Evolutionary conservation across 78 protist species (phyloP).

Genomic region (Guillardia theta): DNA sequence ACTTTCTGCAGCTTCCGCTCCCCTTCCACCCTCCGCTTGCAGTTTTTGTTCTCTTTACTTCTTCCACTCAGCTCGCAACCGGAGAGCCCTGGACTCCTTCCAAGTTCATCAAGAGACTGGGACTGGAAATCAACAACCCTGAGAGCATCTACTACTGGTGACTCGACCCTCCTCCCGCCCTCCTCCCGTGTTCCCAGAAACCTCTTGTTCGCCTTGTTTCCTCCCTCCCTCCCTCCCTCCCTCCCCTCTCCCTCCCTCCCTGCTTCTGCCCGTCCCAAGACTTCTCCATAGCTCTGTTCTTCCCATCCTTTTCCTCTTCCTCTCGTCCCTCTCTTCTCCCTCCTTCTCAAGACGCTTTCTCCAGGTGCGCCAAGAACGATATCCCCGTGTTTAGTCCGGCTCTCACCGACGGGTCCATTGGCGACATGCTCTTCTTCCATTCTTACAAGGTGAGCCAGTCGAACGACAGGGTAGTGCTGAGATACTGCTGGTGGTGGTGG

Average conservation of each 20-base stretch:
- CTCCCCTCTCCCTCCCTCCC: neutral
- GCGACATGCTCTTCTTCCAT: conserved; percentile 99
- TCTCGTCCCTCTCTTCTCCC: neutral
- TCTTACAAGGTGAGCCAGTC: conserved; percentile 39
- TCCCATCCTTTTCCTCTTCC: no score
- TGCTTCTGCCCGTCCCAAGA: neutral
- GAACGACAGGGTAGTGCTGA: no score
- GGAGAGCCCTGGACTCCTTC: conserved; percentile 90
- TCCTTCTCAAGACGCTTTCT: neutral
- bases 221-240: neutral
- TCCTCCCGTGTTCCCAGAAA: neutral
- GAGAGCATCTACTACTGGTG: conserved; percentile 93
- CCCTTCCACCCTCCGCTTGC: neutral
- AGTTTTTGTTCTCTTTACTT: neutral
- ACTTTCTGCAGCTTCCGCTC: neutral
- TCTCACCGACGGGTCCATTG: conserved; percentile 97
- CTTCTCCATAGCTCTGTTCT: neutral
- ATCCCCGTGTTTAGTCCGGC: conserved; percentile 99
- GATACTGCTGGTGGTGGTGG: conserved; percentile 80
- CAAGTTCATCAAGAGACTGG: conserved; percentile 88
- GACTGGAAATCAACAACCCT: conserved; percentile 89
- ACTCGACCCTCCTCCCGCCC: neutral
- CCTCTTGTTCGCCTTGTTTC: conserved; percentile 59
- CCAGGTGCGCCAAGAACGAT: conserved; percentile 61
- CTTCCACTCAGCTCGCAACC: neutral